Evolutionary conservation across 2,329 filamentous ascomycete species (phyloP), one percentile per base, ranked within the genome.

Genomic region (Clathrospora elynae): DNA sequence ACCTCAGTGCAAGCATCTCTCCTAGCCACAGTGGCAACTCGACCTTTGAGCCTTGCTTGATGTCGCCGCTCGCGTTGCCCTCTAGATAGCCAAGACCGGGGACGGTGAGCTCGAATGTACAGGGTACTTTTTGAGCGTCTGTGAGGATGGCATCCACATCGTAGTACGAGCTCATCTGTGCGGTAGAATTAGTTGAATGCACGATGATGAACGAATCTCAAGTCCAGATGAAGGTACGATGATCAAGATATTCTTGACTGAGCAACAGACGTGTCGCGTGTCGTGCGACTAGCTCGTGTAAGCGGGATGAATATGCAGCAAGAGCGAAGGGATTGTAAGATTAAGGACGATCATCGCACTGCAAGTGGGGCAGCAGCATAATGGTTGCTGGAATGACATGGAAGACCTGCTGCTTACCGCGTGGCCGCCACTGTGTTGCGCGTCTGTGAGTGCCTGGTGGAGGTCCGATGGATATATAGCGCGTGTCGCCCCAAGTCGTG

Each of bases 121-220:
- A 96, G 26, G 93, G 92, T 20, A 96, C 83, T 87, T 96, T 97
- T 85, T 96, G 89, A 35, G 88, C 84, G 68, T 93, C 88, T 7
- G 89, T 93, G 30, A 93, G 79, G 73, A 95, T 93, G 49, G 87
- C 80, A 60, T 91, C 86, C 44, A 92, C 82, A 68, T 90, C 85
- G 76, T 93, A 95, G 76, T 95, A 95, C 24, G 86, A 88, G 28
- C 57, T 59, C 73, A 76, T 76, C 11, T 11, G 7, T 29, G 14
- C 4, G 12, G 9, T 19, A 11, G 7, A 4, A 10, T 14, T 18
- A 9, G 13, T 31, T 13, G 12, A 18, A 37, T n/a, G 3, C 16
- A 5, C n/a, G n/a, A n/a, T n/a, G n/a, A n/a, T n/a, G n/a, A n/a
- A n/a, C n/a, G n/a, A n/a, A 18, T 9, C 14, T 20, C 12, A 33